Evolutionary conservation across 2,329 filamentous ascomycete genomes (phyloP).

Genomic region (Trichoderma gracile): DNA sequence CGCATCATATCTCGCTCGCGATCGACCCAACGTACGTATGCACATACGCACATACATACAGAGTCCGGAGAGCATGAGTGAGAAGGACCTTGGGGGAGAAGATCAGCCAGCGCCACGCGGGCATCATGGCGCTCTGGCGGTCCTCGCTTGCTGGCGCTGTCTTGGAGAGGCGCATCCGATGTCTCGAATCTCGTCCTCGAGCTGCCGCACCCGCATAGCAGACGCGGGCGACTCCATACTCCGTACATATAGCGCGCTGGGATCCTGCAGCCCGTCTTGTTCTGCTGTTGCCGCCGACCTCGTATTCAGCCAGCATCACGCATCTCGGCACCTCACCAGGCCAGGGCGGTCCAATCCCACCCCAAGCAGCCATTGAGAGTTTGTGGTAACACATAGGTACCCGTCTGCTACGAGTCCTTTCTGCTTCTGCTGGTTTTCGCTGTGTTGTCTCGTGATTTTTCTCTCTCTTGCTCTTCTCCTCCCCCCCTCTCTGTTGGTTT

Average conservation of each 20-base stretch:
- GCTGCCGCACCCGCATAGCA: conserved; percentile 8
- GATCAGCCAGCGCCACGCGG: conserved; percentile 3
- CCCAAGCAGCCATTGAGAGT: neutral
- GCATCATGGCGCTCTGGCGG: conserved; percentile 1
- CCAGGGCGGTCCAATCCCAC: conserved; percentile 10
- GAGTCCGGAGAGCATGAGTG: too few relatives aligned
- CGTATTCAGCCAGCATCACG: conserved; percentile 21
- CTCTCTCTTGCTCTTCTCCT: neutral
- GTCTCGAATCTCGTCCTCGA: neutral
- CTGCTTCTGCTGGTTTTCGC: too few relatives aligned
- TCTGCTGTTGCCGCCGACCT: conserved; percentile 21
- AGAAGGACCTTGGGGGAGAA: neutral
- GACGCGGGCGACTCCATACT: neutral
- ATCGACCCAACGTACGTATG: neutral
- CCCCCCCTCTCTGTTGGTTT: too few relatives aligned
- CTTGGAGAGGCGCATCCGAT: conserved; percentile 9
- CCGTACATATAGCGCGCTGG: conserved; percentile 16
- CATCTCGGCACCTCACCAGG: neutral
- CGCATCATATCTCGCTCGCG: neutral
- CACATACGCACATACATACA: too few relatives aligned
- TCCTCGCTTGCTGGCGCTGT: conserved; percentile 12
- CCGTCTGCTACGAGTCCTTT: neutral
- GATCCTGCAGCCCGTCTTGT: conserved; percentile 3
- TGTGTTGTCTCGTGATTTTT: too few relatives aligned
- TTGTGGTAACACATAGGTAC: neutral